These are phyloP conservation scores for Candida coquimbonensis DNA, from an alignment of 805 yeast species.

Conservation along the genomic window DNA sequence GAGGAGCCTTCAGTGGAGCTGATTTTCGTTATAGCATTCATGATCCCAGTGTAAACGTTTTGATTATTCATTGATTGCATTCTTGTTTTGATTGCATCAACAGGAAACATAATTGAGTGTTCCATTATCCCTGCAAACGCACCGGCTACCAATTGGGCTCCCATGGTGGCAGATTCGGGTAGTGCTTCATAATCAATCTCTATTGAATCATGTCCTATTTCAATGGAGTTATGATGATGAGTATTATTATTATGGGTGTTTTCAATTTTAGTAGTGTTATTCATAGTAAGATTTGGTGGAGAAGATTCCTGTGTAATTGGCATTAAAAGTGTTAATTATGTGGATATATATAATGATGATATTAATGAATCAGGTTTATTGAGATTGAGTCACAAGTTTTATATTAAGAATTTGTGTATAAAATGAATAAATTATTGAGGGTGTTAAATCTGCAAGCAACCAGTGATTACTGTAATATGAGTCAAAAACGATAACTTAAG, in stretches of 20 bases:
- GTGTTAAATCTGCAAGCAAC: neutral
- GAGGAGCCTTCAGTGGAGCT: slow-evolving; percentile 83
- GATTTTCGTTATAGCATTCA: slow-evolving; percentile 65
- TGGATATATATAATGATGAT: neutral
- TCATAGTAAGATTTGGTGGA: neutral
- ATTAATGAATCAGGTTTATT: no score
- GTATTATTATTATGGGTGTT: neutral
- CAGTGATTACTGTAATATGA: neutral
- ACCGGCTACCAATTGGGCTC: slow-evolving; percentile 84
- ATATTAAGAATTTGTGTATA: neutral
- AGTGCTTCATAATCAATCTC: slow-evolving; percentile 88
- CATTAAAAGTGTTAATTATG: neutral
- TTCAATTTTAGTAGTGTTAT: neutral
- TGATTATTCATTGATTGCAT: slow-evolving; percentile 49
- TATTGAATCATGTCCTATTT: slow-evolving; percentile 10
- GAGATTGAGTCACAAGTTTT: no score
- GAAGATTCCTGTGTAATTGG: neutral
- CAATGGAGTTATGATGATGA: neutral
- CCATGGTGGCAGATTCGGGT: slow-evolving; percentile 77
- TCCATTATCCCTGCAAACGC: slow-evolving; percentile 99
- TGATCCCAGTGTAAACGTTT: slow-evolving; percentile 35
- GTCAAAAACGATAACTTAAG: neutral
- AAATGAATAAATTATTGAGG: neutral
- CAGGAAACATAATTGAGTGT: slow-evolving; percentile 93
- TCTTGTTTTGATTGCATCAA: slow-evolving; percentile 93